These are phyloP conservation scores for Azolla pinnata DNA, from an alignment of 75 land plant species.

Conservation along the genomic window DNA sequence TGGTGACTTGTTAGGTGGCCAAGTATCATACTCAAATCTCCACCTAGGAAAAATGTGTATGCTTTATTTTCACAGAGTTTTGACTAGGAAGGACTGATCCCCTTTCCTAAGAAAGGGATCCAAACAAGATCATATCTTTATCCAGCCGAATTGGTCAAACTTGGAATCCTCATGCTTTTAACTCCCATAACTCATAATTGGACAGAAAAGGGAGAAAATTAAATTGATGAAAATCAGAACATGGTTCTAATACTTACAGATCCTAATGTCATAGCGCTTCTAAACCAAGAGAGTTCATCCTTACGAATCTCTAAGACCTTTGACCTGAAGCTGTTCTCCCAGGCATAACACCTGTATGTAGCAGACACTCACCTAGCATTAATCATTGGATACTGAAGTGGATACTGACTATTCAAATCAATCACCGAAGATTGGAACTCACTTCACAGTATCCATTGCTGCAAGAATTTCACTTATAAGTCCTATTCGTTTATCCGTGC, in stretches of 20 bases:
- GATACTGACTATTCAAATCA: too few relatives aligned
- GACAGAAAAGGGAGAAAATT: neutral
- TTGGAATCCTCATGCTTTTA: too few relatives aligned
- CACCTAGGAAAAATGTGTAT: too few relatives aligned
- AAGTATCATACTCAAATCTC: too few relatives aligned
- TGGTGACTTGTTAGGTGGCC: too few relatives aligned
- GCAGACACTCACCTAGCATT: too few relatives aligned
- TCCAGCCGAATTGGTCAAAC: too few relatives aligned
- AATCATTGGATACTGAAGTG: too few relatives aligned
- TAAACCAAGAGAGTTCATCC: slow-evolving; percentile 88
- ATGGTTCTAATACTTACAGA: slow-evolving; percentile 55
- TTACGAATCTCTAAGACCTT: slow-evolving; percentile 61
- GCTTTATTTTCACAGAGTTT: too few relatives aligned
- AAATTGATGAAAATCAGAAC: neutral
- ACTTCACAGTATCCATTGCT: slow-evolving; percentile 97
- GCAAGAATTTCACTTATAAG: slow-evolving; percentile 87
- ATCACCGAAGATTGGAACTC: slow-evolving; percentile 24
- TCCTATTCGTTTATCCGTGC: slow-evolving; percentile 89
- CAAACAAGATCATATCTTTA: neutral
- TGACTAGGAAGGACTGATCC: too few relatives aligned
- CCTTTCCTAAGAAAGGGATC: too few relatives aligned
- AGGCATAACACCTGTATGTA: slow-evolving; percentile 74
- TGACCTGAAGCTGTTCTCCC: slow-evolving; percentile 75
- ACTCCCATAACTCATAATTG: too few relatives aligned
- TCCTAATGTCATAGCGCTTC: slow-evolving; percentile 60